Percentiles rank a stretch among this genome's conserved stretches.
phyloP scores from a whole-genome alignment of 2,329 filamentous ascomycete genomes.

The Penicillium fuscoglaucum region DNA sequence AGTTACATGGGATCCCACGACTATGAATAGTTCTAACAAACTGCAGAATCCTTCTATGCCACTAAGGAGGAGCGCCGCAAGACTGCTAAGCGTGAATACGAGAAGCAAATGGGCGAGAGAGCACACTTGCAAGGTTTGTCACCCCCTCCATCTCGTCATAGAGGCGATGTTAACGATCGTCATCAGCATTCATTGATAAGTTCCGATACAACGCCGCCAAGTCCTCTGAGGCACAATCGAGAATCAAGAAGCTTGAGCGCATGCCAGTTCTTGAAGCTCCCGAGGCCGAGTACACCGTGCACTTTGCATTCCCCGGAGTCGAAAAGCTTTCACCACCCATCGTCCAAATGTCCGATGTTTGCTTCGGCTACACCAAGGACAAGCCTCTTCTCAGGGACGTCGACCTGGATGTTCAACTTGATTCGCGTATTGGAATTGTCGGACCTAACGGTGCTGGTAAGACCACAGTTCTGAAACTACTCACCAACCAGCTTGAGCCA shows the following conservation, averaged over 20 bases:
- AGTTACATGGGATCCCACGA: conserved; percentile 17
- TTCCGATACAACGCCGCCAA: conserved; percentile 99
- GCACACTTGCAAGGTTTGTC: conserved; percentile 75
- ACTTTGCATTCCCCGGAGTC: conserved; percentile 96
- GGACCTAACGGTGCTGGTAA: conserved; percentile 98
- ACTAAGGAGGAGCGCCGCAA: conserved; percentile 97
- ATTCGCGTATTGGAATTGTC: conserved; percentile 98
- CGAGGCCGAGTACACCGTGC: conserved; percentile 90
- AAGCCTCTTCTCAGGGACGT: conserved; percentile 79
- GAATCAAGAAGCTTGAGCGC: conserved; percentile 98
- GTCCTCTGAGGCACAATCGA: conserved; percentile 94
- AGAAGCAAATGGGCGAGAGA: conserved; percentile 93
- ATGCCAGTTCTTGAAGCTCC: conserved; percentile 91
- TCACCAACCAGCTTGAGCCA: conserved; percentile 80
- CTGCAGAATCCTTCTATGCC: conserved; percentile 82
- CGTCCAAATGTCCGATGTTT: conserved; percentile 91
- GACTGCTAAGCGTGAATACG: conserved; percentile 94
- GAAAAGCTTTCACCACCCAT: conserved; percentile 97
- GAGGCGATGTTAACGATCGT: conserved; percentile 7
- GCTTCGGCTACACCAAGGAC: conserved; percentile 82
- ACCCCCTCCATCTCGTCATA: background rate
- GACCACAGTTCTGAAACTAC: conserved; percentile 96
- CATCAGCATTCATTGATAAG: conserved; percentile 89
- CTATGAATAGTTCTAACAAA: conserved; percentile 20
- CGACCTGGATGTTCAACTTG: conserved; percentile 93